Evolutionary conservation across 805 yeast genomes (phyloP).

Genomic region (Kluyveromyces wickerhamii): DNA sequence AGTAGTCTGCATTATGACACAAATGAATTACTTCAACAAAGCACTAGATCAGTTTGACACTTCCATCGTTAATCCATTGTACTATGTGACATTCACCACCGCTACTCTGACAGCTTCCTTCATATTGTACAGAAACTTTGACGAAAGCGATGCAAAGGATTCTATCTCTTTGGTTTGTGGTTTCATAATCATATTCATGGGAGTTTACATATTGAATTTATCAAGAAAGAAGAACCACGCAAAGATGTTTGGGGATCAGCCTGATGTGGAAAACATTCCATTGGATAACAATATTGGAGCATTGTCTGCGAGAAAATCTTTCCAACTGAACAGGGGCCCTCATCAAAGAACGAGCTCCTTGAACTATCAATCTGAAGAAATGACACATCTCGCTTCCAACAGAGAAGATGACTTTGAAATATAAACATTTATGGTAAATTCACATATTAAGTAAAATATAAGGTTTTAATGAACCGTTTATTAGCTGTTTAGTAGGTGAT

Average conservation of each 20-base stretch:
- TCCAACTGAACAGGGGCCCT: constrained; percentile 47
- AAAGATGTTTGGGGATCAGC: constrained; percentile 38
- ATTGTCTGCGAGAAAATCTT: constrained; percentile 65
- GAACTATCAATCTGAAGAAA: constrained; percentile 10
- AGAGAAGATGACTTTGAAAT: constrained; percentile 9
- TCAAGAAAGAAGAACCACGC: constrained; percentile 54
- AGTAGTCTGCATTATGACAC: constrained; percentile 74
- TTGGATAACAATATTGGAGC: constrained; percentile 80
- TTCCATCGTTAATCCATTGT: constrained; percentile 82
- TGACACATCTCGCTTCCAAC: constrained; percentile 10
- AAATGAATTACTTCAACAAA: constrained; percentile 90
- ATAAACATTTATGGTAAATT: not conserved
- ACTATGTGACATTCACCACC: constrained; percentile 87
- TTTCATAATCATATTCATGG: constrained; percentile 77
- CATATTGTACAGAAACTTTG: constrained; percentile 78
- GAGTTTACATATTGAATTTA: constrained; percentile 75
- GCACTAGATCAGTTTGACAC: constrained; percentile 92
- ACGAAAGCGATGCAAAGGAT: constrained; percentile 72
- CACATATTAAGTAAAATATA: not conserved
- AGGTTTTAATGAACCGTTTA: not conserved
- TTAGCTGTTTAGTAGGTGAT: not conserved
- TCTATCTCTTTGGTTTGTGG: constrained; percentile 78
- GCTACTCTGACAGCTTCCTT: constrained; percentile 81
- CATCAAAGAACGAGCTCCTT: constrained; percentile 10
- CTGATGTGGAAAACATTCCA: constrained; percentile 63